Evolutionary conservation across 352 stramenopile genomes (phyloP).

Genomic region (Phytopythium litorale): DNA sequence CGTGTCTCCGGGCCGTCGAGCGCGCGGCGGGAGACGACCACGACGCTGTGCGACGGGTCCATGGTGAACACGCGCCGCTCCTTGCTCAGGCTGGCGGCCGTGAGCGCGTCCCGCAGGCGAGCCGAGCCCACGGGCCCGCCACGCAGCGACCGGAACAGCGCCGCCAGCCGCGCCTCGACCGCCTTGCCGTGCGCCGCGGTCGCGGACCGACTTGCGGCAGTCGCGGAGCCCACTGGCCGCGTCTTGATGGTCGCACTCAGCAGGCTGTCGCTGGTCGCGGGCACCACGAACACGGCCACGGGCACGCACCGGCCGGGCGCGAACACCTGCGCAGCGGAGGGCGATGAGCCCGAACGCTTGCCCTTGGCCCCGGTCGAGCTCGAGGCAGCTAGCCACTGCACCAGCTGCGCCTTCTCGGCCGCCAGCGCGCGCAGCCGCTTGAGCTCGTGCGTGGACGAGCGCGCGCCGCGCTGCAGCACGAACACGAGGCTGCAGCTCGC

Average conservation of each 20-base stretch:
- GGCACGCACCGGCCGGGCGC: constrained; percentile 59
- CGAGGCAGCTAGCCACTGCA: constrained; percentile 20
- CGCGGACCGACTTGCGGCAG: constrained; percentile 25
- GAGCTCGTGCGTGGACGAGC: constrained; percentile 37
- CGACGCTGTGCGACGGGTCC: constrained; percentile 64
- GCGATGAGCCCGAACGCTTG: constrained; percentile 17
- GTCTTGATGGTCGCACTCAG: constrained; percentile 24
- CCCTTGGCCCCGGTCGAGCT: constrained; percentile 22
- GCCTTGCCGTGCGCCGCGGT: constrained; percentile 54
- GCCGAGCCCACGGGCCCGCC: constrained; percentile 46
- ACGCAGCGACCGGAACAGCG: constrained; percentile 50
- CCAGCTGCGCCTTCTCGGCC: constrained; percentile 53
- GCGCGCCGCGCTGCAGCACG: constrained; percentile 33
- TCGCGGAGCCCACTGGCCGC: constrained; percentile 3
- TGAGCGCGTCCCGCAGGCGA: constrained; percentile 52
- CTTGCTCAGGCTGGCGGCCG: constrained; percentile 49
- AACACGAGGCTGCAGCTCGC: constrained; percentile 58
- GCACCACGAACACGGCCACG: constrained; percentile 57
- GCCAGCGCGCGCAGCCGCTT: constrained; percentile 43
- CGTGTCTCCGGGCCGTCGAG: constrained; percentile 28
- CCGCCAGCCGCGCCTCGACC: constrained; percentile 46
- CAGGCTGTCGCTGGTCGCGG: constrained; percentile 42
- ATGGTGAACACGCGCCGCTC: constrained; percentile 65
- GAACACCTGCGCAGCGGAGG: constrained; percentile 31
- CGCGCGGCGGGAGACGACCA: constrained; percentile 40